A percentile compares a stretch with the other conserved stretches of the same genome.
Conservation (phyloP, 2,329 filamentous ascomycete genomes). For the Cucurbitaria berberidis region DNA sequence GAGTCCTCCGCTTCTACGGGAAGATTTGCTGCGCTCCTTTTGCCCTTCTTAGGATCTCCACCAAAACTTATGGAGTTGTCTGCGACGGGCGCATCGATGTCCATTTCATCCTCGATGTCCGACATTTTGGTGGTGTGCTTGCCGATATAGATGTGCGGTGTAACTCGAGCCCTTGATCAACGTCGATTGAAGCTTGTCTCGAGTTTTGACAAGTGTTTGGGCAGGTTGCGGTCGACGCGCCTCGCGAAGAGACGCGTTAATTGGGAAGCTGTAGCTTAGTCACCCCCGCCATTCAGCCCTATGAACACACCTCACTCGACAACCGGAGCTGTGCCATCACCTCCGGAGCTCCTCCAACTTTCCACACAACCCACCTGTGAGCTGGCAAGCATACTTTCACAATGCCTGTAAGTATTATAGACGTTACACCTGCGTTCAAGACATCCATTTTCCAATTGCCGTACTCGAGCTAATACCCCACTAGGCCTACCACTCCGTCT, state of each 20-base stretch:
- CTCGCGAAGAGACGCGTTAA: constrained; percentile 43
- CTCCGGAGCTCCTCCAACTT: constrained; percentile 30
- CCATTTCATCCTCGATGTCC: constrained; percentile 69
- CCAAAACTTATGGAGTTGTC: constrained; percentile 69
- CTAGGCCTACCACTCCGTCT: constrained; percentile 97
- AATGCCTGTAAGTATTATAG: constrained; percentile 55
- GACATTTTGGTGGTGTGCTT: constrained; percentile 52
- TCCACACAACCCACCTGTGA: constrained; percentile 15
- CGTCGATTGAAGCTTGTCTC: not conserved
- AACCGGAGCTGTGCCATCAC: constrained; percentile 38
- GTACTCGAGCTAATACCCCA: constrained; percentile 18
- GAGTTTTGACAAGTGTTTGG: not conserved
- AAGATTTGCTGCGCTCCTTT: constrained; percentile 88
- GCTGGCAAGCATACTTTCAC: constrained; percentile 36
- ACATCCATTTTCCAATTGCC: not conserved
- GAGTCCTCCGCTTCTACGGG: constrained; percentile 94
- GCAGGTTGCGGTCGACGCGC: constrained; percentile 17
- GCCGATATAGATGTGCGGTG: not conserved
- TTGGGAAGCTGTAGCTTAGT: constrained; percentile 37
- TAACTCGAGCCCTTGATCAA: not conserved
- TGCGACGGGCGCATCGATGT: constrained; percentile 64
- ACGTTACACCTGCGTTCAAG: not conserved
- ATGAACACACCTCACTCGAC: constrained; percentile 34
- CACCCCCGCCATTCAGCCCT: constrained; percentile 43
- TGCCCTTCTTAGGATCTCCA: constrained; percentile 81